phyloP scores from a whole-genome alignment of 805 yeast species.

The Cyberlindnera galapagoensis region DNA sequence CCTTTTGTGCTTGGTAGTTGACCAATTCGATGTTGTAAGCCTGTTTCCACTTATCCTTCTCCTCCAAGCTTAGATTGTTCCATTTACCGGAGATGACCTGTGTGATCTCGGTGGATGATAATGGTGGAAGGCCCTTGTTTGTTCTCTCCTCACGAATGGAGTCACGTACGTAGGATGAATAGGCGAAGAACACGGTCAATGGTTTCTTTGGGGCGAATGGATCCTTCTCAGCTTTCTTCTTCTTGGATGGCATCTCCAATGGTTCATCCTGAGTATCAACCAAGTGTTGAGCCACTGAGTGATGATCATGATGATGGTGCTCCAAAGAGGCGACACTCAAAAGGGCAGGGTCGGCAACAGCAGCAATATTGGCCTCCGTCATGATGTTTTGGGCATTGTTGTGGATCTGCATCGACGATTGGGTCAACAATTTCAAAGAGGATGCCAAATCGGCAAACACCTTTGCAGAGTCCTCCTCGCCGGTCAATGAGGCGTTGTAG shows the following conservation, averaged over 20 bases:
- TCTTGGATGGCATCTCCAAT: conserved; percentile 17
- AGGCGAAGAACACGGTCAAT: conserved; percentile 77
- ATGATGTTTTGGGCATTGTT: conserved; percentile 19
- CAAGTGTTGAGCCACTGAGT: conserved; percentile 4
- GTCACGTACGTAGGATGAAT: conserved; percentile 68
- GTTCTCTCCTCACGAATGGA: conserved; percentile 63
- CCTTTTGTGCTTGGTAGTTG: conserved; percentile 39
- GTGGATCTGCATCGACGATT: conserved; percentile 28
- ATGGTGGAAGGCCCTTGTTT: conserved; percentile 49
- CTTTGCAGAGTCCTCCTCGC: conserved; percentile 39
- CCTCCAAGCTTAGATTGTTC: conserved; percentile 64
- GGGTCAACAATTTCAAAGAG: conserved; percentile 33
- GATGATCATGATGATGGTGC: too few relatives aligned
- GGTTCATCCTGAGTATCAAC: conserved; percentile 5
- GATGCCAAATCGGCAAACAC: conserved; percentile 38
- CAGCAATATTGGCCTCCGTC: conserved; percentile 6
- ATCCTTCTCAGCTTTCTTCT: conserved; percentile 57
- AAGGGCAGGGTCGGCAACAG: conserved; percentile 9
- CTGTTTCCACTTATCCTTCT: conserved; percentile 67
- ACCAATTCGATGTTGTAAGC: conserved; percentile 39
- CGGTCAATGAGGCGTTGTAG: conserved; percentile 50
- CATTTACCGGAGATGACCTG: conserved; percentile 74
- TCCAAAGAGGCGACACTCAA: conserved; percentile 7
- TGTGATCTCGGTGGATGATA: conserved; percentile 72
- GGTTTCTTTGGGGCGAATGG: conserved; percentile 97